A percentile compares a stretch with the other conserved stretches of the same genome.
Conservation (phyloP, 2,329 filamentous ascomycete species). For the Cladorrhinum sp. region DNA sequence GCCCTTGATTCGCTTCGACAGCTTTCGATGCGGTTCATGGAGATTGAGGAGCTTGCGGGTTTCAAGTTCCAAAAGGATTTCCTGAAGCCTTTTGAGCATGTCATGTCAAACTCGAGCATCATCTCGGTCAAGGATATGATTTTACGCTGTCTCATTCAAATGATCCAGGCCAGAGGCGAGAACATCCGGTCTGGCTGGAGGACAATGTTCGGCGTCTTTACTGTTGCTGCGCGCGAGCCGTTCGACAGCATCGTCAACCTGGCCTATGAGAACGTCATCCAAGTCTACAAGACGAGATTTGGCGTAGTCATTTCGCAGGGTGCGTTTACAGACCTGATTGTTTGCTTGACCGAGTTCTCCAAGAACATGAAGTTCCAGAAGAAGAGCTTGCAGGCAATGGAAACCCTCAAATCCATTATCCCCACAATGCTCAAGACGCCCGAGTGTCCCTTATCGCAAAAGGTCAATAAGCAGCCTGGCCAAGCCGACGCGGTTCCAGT, state of each 20-base stretch:
- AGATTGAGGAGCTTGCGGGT: constrained; percentile 93
- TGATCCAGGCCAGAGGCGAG: constrained; percentile 95
- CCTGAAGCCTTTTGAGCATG: constrained; percentile 95
- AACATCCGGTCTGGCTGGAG: constrained; percentile 98
- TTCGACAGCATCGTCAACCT: constrained; percentile 96
- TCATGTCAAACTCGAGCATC: constrained; percentile 88
- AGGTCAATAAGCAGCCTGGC: constrained; percentile 32
- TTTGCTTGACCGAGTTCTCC: constrained; percentile 96
- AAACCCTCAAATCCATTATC: constrained; percentile 89
- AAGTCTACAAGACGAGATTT: constrained; percentile 93
- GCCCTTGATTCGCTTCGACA: constrained; percentile 93
- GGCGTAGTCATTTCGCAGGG: constrained; percentile 95
- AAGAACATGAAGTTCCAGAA: constrained; percentile 99
- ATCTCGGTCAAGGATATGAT: constrained; percentile 97
- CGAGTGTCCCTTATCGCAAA: constrained; percentile 84
- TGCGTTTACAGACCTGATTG: constrained; percentile 92
- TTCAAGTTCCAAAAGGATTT: constrained; percentile 99
- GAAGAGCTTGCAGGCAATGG: constrained; percentile 94
- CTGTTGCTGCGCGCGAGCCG: constrained; percentile 86
- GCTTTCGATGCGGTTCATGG: constrained; percentile 97
- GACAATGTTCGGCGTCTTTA: constrained; percentile 99
- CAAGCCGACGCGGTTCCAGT: constrained; percentile 36
- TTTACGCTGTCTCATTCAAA: constrained; percentile 91
- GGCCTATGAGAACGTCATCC: constrained; percentile 93
- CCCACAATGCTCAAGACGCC: constrained; percentile 93